A percentile compares a stretch with the other conserved stretches of the same genome.
phyloP scores from a whole-genome alignment of 805 yeast species.

The Helenozyma rhizophorensis region DNA sequence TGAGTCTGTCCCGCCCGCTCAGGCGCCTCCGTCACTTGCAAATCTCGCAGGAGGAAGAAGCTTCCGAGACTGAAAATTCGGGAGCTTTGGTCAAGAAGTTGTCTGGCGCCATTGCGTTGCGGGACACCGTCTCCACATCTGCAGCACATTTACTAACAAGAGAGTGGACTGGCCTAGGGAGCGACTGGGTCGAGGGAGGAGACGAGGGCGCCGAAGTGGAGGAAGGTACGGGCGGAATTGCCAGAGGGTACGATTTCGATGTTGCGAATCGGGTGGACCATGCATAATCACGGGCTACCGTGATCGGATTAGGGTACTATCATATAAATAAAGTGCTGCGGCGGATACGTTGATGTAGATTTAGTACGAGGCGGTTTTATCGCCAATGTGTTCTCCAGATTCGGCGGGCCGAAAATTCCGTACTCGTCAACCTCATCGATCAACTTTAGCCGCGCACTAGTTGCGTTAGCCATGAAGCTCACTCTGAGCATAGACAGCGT shows the following conservation, averaged over 20 bases:
- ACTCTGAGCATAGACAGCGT: slow-evolving; percentile 9
- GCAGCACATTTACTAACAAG: slow-evolving; percentile 70
- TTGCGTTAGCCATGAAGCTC: slow-evolving; percentile 4
- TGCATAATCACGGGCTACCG: too few relatives aligned
- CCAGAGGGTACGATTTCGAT: slow-evolving; percentile 69
- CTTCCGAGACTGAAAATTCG: slow-evolving; percentile 12
- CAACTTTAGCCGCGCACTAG: too few relatives aligned
- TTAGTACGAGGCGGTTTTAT: too few relatives aligned
- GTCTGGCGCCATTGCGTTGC: slow-evolving; percentile 57
- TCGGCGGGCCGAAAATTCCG: too few relatives aligned
- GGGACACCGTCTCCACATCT: slow-evolving; percentile 83
- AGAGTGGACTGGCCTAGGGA: slow-evolving; percentile 87
- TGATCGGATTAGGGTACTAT: too few relatives aligned
- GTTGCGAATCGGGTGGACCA: slow-evolving; percentile 3
- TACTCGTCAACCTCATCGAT: too few relatives aligned
- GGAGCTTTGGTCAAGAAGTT: slow-evolving; percentile 51
- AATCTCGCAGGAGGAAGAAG: slow-evolving; percentile 32
- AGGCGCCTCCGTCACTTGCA: slow-evolving; percentile 62
- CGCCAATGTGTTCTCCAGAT: too few relatives aligned
- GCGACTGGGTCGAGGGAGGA: slow-evolving; percentile 51
- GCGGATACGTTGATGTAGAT: too few relatives aligned
- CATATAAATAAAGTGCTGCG: too few relatives aligned
- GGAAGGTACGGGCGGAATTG: slow-evolving; percentile 83
- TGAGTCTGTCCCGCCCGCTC: slow-evolving; percentile 70
- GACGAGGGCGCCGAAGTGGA: slow-evolving; percentile 76